These are phyloP conservation scores for Pugionium dolabratum DNA, from an alignment of 345 rosid species.

Conservation along the genomic window DNA sequence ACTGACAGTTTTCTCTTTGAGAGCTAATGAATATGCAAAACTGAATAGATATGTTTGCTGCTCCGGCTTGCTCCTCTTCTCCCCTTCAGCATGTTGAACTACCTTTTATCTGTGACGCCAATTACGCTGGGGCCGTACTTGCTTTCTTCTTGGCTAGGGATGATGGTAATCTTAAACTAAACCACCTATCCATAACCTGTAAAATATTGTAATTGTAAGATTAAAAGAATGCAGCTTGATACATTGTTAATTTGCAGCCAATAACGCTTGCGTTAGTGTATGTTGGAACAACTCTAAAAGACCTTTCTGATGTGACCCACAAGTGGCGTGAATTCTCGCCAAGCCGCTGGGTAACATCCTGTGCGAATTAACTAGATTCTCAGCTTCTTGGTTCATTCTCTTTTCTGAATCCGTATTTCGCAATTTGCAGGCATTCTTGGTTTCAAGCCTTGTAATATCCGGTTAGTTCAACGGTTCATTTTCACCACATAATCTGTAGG, in stretches of 20 bases:
- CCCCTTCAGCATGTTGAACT: slow-evolving; percentile 93
- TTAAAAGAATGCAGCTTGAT: slow-evolving; percentile 26
- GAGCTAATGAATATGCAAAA: slow-evolving; percentile 30
- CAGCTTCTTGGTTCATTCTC: neutral
- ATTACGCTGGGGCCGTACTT: slow-evolving; percentile 73
- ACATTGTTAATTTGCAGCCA: slow-evolving; percentile 59
- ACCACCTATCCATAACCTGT: slow-evolving; percentile 1
- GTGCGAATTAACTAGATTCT: neutral
- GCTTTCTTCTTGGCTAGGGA: slow-evolving; percentile 98
- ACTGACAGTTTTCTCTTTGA: neutral
- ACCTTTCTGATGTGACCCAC: slow-evolving; percentile 98
- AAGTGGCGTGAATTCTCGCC: slow-evolving; percentile 90
- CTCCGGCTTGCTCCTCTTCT: slow-evolving; percentile 97
- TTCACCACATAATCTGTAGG: neutral
- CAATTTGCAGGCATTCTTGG: slow-evolving; percentile 62
- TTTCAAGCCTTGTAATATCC: slow-evolving; percentile 68
- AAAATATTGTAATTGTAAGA: neutral
- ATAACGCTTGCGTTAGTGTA: slow-evolving; percentile 89
- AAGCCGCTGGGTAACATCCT: slow-evolving; percentile 75
- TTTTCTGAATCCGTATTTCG: slow-evolving; percentile 17
- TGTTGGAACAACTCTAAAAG: slow-evolving; percentile 93
- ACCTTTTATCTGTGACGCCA: slow-evolving; percentile 93
- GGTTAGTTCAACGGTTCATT: slow-evolving; percentile 55
- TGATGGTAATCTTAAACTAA: slow-evolving; percentile 64
- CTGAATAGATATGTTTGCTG: slow-evolving; percentile 74